Evolutionary conservation across 257 asterid species (phyloP).

Genomic region (Fraxinus excelsior): DNA sequence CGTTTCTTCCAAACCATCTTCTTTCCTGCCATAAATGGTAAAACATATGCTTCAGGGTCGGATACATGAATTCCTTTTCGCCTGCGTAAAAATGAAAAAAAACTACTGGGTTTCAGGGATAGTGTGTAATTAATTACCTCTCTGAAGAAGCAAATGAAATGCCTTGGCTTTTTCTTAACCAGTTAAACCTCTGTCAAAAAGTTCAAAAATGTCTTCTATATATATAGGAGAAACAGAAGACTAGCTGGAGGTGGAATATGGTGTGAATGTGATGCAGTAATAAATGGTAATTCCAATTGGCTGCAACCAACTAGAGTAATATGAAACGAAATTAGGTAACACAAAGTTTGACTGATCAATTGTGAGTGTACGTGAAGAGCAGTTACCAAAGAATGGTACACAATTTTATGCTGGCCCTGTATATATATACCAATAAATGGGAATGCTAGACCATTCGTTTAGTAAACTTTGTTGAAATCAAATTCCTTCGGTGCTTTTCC

Average conservation of each 20-base stretch:
- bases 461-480: neutral
- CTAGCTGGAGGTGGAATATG: neutral
- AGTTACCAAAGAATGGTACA: neutral
- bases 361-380: neutral
- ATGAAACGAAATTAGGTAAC: neutral
- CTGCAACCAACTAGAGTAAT: neutral
- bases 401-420: conserved; percentile 20
- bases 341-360: neutral
- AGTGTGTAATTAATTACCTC: neutral
- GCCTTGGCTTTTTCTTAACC: neutral
- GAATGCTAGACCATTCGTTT: neutral
- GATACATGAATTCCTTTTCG: neutral
- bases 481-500: neutral
- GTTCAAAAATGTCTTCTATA: neutral
- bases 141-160: neutral
- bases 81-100: neutral
- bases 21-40: conserved; percentile 4
- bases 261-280: neutral
- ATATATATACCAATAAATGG: conserved; percentile 9
- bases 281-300: neutral
- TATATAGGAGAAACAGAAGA: neutral
- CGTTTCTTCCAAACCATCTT: conserved; percentile 34
- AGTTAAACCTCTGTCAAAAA: neutral
- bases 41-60: neutral
- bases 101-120: neutral